These are phyloP conservation scores for Cryptosporidium ubiquitum DNA, from an alignment of 169 alveolate species.

Conservation along the genomic window DNA sequence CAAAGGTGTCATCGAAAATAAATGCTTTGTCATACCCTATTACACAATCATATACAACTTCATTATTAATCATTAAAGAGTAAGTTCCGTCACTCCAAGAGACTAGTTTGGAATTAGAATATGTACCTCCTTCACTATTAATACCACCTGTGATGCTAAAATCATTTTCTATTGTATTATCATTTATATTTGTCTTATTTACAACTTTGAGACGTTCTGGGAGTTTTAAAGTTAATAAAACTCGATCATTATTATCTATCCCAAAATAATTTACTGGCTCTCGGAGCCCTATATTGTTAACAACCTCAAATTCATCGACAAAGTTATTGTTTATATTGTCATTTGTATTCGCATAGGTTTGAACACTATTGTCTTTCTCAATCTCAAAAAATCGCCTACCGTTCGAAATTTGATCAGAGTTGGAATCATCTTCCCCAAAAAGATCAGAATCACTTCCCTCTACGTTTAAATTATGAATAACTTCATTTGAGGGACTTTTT, in stretches of 20 bases:
- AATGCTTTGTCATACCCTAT: conserved; percentile 54
- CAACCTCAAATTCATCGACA: not conserved
- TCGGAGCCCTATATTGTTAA: not conserved
- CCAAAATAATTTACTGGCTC: not conserved
- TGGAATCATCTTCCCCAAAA: conserved; percentile 42
- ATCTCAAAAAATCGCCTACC: not conserved
- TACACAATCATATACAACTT: conserved; percentile 40
- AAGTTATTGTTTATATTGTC: not conserved
- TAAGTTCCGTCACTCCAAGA: conserved; percentile 71
- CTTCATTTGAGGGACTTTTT: not conserved
- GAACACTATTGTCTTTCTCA: not conserved
- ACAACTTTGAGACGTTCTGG: conserved; percentile 42
- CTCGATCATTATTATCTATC: not conserved
- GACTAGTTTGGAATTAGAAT: conserved; percentile 45
- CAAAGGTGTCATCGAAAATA: conserved; percentile 29
- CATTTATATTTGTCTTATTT: not conserved
- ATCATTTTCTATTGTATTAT: not conserved
- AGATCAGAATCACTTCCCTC: conserved; percentile 54
- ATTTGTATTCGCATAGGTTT: not conserved
- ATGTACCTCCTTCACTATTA: not conserved
- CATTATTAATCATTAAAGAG: conserved; percentile 5
- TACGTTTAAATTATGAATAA: not conserved
- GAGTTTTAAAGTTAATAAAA: conserved; percentile 35
- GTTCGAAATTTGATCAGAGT: not conserved
- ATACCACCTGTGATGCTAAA: conserved; percentile 19